Conservation (phyloP, 352 stramenopile genomes). For the Phytophthora tubulina region DNA sequence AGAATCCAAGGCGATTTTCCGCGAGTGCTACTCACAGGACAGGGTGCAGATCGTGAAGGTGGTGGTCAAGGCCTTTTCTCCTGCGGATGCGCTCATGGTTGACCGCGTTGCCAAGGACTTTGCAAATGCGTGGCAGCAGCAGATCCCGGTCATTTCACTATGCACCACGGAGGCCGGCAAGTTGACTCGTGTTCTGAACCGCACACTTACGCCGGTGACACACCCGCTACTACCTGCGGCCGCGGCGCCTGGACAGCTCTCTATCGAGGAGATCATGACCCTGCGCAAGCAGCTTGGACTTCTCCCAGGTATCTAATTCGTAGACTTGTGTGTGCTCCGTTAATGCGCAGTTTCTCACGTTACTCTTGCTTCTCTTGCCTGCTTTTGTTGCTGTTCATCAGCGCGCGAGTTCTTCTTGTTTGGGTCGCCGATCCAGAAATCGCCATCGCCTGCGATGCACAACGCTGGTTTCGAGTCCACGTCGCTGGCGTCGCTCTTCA, state of each 20-base stretch:
- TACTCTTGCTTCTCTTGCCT: conserved; percentile 19
- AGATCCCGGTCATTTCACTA: conserved; percentile 95
- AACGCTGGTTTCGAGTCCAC: conserved; percentile 93
- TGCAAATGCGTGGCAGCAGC: conserved; percentile 55
- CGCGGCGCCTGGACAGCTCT: conserved; percentile 97
- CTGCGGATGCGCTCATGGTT: conserved; percentile 90
- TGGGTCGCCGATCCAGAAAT: conserved; percentile 96
- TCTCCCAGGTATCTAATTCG: conserved; percentile 76
- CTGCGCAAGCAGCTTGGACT: conserved; percentile 85
- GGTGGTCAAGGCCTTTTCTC: conserved; percentile 84
- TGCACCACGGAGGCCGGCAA: conserved; percentile 94
- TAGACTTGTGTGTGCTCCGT: conserved; percentile 33
- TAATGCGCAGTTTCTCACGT: conserved; percentile 40
- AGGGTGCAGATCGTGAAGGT: conserved; percentile 93
- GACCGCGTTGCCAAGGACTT: conserved; percentile 73
- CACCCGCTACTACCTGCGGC: conserved; percentile 93
- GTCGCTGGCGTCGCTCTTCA: conserved; percentile 84
- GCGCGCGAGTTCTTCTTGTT: conserved; percentile 94
- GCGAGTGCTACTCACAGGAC: conserved; percentile 72
- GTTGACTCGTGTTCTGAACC: conserved; percentile 95
- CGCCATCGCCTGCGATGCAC: conserved; percentile 97
- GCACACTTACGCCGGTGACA: conserved; percentile 96
- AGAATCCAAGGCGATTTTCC: conserved; percentile 66
- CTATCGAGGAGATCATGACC: conserved; percentile 94
- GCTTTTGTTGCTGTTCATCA: conserved; percentile 39